Evolutionary conservation across 768 basidiomycete species (phyloP).

Genomic region (Mycena maculata): DNA sequence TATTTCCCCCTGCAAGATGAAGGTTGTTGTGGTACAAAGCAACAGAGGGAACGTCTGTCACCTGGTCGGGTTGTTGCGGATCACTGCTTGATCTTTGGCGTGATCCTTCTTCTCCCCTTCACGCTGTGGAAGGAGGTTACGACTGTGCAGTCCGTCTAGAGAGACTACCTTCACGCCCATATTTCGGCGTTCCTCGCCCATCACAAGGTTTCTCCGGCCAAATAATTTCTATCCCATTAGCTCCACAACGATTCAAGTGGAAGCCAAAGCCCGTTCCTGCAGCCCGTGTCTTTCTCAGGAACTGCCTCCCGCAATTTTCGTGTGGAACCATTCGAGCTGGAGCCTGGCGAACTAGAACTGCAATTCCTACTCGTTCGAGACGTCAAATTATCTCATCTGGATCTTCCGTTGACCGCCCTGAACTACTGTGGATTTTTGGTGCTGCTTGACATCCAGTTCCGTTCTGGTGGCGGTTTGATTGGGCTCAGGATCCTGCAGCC

Average conservation of each 20-base stretch:
- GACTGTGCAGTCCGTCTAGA: too few species aligned
- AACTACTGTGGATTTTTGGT: not conserved
- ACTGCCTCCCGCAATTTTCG: not conserved
- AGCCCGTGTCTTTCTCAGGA: not conserved
- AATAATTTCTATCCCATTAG: not conserved
- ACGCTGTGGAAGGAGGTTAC: too few species aligned
- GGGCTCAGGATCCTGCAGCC: not conserved
- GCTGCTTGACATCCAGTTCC: not conserved
- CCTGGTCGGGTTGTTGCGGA: too few species aligned
- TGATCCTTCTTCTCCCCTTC: too few species aligned
- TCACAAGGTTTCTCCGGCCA: not conserved
- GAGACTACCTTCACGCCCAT: too few species aligned
- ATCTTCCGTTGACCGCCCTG: not conserved
- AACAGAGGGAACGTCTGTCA: too few species aligned
- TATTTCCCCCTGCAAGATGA: too few species aligned
- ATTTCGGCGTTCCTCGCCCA: not conserved
- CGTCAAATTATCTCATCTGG: not conserved
- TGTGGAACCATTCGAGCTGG: constrained; percentile 6
- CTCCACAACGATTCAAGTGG: not conserved
- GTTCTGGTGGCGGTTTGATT: not conserved
- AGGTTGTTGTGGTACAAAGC: too few species aligned
- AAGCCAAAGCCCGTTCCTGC: not conserved
- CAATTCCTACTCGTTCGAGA: not conserved
- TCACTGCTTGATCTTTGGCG: too few species aligned
- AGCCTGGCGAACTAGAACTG: not conserved